Evolutionary conservation across 352 stramenopile genomes (phyloP), one percentile per base, ranked within the genome.

Genomic region (Phytophthora hibernalis): DNA sequence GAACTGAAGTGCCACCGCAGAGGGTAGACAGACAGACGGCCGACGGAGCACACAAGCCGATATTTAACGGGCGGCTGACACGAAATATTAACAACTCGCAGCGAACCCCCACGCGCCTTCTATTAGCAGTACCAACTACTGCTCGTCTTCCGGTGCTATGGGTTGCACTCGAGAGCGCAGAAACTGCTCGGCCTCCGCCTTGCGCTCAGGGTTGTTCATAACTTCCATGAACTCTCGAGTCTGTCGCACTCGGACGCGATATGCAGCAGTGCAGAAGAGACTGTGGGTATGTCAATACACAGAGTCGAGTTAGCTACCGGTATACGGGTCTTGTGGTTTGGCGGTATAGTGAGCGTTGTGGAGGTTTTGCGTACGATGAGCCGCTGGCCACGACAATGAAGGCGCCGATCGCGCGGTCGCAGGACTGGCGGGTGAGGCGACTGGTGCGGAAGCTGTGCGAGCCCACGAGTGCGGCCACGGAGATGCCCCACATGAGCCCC

Each of bases 171-270:
- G 73, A 30, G 85, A 93, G 24, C 77, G 78, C 38, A 92, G 52
- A 62, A 93, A 93, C 65, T 93, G 75, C 63, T 91, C 76, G n/a
- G 85, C 85, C 47, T 93, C 85, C 3, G 80, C 68, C 43, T 86
- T 89, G 28, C 76, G 82, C 16, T 85, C 78, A 6, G 85, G 85
- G 73, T 93, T 80, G 74, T 93, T 93, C 85, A 93, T 93, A 9
- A 85, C 71, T 48, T 92, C 85, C 85, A 93, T 93, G 68, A 93
- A 93, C 48, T 91, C 63, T 4, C 85, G 82, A 33, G 81, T 94
- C 72, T 92, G 84, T 21, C 55, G 72, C 30, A 79, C 67, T 44
- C 79, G 77, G 15, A 72, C 63, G 31, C 82, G 55, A 61, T 93
- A 86, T 54, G 81, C 64, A 21, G 79, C 66, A 24, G 76, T 71